phyloP scores from a whole-genome alignment of 257 asterid genomes.

The Cordia subcordata region DNA sequence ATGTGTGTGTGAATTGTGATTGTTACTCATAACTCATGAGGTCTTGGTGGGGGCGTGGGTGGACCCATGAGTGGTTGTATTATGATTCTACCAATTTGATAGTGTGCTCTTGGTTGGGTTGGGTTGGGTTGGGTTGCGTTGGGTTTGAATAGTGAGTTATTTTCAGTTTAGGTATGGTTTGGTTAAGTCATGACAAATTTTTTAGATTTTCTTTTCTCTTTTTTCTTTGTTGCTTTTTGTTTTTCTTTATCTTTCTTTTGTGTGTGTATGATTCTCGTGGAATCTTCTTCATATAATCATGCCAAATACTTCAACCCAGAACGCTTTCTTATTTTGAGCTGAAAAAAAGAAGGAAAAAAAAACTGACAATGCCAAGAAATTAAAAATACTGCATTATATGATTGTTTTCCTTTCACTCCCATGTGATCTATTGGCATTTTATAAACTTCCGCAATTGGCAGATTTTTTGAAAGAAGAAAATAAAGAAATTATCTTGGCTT shows the following conservation, averaged over 20 bases:
- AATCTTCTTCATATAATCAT: slow-evolving; percentile 5
- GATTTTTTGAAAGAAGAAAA: too few species aligned
- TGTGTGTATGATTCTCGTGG: slow-evolving; percentile 8
- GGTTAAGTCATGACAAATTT: not conserved
- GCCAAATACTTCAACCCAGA: not conserved
- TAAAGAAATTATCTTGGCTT: too few species aligned
- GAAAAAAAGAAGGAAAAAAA: not conserved
- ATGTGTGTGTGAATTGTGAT: too few species aligned
- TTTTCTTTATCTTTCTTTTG: not conserved
- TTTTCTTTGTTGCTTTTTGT: not conserved
- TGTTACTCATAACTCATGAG: not conserved
- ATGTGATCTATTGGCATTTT: not conserved
- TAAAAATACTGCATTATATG: not conserved
- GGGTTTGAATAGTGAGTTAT: slow-evolving; percentile 21
- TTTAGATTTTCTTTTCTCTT: not conserved
- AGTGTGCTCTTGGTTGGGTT: not conserved
- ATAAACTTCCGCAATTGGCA: not conserved
- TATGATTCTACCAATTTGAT: slow-evolving; percentile 26
- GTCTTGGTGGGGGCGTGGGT: slow-evolving; percentile 25
- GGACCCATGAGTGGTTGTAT: slow-evolving; percentile 43
- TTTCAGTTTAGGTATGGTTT: slow-evolving; percentile 20
- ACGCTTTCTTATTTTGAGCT: not conserved
- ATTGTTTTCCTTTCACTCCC: not conserved
- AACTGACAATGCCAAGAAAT: not conserved
- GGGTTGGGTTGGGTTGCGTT: slow-evolving; percentile 3